A percentile compares a stretch with the other conserved stretches of the same genome.
phyloP scores from a whole-genome alignment of 2,329 filamentous ascomycete species.

The Microascus cirrosus region DNA sequence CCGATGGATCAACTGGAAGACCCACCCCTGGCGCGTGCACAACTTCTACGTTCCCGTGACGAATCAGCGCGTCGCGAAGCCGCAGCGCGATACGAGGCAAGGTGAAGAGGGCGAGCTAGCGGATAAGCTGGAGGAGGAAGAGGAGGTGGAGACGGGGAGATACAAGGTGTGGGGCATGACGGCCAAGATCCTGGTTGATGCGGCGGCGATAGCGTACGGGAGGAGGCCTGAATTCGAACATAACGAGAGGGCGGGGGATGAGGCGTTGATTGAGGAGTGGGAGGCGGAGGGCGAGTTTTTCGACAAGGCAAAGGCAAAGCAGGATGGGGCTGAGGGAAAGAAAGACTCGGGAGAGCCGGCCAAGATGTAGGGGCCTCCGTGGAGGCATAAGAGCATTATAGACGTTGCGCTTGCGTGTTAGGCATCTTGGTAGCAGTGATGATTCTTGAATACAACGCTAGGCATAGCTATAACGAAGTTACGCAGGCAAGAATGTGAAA shows the following conservation, averaged over 20 bases:
- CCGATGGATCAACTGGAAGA: slow-evolving; percentile 69
- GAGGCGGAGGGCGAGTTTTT: slow-evolving; percentile 31
- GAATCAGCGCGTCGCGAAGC: slow-evolving; percentile 57
- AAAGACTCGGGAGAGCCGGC: slow-evolving; percentile 7
- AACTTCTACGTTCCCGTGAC: slow-evolving; percentile 82
- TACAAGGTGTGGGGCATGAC: slow-evolving; percentile 96
- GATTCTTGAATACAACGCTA: not conserved
- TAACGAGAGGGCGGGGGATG: slow-evolving; percentile 41
- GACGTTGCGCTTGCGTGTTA: not conserved
- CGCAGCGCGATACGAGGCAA: slow-evolving; percentile 21
- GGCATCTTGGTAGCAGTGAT: not conserved
- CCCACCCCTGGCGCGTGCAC: slow-evolving; percentile 72
- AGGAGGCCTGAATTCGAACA: slow-evolving; percentile 77
- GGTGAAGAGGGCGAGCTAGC: slow-evolving; percentile 27
- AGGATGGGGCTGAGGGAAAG: slow-evolving; percentile 5
- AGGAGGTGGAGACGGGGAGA: slow-evolving; percentile 28
- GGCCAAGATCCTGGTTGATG: slow-evolving; percentile 78
- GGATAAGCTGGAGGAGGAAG: slow-evolving; percentile 27
- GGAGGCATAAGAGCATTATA: not conserved
- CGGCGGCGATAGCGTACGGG: slow-evolving; percentile 72
- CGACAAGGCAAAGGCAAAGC: slow-evolving; percentile 22
- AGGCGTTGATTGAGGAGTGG: slow-evolving; percentile 34
- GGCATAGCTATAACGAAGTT: not conserved
- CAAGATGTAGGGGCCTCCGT: slow-evolving; percentile 5
- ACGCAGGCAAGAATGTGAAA: not conserved